A percentile compares a stretch with the other conserved stretches of the same genome.
phyloP scores from a whole-genome alignment of 345 rosid genomes.

The Tarenaya hassleriana region DNA sequence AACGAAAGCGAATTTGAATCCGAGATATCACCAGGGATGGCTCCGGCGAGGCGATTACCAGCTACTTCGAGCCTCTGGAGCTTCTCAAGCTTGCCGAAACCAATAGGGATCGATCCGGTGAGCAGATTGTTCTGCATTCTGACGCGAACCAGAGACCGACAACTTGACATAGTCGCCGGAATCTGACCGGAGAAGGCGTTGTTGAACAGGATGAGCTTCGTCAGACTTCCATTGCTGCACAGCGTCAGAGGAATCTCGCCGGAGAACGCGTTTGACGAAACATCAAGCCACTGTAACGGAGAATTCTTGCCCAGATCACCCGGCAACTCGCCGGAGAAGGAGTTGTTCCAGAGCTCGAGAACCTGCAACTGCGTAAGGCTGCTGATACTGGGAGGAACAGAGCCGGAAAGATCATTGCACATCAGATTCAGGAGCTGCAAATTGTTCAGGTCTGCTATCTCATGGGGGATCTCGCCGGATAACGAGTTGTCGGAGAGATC shows the following conservation, averaged over 20 bases:
- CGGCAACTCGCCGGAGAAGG: constrained; percentile 75
- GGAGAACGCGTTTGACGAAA: constrained; percentile 74
- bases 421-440: constrained; percentile 76
- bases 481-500: constrained; percentile 77
- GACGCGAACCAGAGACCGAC: constrained; percentile 70
- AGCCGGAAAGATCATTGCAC: constrained; percentile 71
- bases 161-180: constrained; percentile 50
- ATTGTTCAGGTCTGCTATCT: constrained; percentile 52
- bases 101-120: constrained; percentile 67
- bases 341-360: constrained; percentile 92
- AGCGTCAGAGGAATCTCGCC: constrained; percentile 59
- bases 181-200: constrained; percentile 72
- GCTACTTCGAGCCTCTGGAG: constrained; percentile 80
- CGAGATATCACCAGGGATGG: constrained; percentile 61
- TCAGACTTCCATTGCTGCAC: constrained; percentile 72
- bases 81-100: constrained; percentile 70
- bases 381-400: constrained; percentile 51
- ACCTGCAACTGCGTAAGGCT: constrained; percentile 44
- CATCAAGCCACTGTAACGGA: constrained; percentile 74
- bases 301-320: constrained; percentile 64
- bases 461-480: constrained; percentile 55
- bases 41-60: constrained; percentile 66
- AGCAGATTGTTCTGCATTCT: constrained; percentile 76
- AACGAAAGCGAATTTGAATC: constrained; percentile 73
- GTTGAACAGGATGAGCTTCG: constrained; percentile 85